Conservation (phyloP, 176 grass and related monocot species). For the Juncus inflexus region DNA sequence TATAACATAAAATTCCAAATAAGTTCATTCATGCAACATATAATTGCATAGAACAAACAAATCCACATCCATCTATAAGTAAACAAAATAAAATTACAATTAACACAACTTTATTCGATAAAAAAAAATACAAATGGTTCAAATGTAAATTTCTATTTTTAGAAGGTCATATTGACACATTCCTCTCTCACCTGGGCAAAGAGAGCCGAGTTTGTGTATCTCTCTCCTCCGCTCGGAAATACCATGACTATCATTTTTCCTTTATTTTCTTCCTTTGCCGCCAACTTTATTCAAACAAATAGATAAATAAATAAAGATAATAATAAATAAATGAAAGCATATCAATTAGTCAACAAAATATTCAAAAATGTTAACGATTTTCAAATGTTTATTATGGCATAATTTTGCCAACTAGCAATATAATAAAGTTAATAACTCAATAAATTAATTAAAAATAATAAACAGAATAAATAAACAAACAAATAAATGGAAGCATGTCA, state of each 20-base stretch:
- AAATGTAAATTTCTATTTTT: neutral
- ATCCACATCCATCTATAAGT: neutral
- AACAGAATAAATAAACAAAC: too few species aligned
- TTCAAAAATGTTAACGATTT: neutral
- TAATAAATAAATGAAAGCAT: too few species aligned
- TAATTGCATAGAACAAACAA: neutral
- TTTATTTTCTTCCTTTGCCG: conserved; percentile 56
- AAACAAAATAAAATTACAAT: too few species aligned
- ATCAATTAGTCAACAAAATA: neutral
- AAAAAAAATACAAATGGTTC: too few species aligned
- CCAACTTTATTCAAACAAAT: conserved; percentile 36
- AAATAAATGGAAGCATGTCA: too few species aligned
- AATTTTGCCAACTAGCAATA: too few species aligned
- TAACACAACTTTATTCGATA: too few species aligned
- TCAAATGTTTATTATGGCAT: too few species aligned
- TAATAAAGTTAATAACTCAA: too few species aligned
- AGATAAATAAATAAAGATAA: too few species aligned
- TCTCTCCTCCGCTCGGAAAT: conserved; percentile 63
- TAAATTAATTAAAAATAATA: too few species aligned
- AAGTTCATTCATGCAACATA: neutral
- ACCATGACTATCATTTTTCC: conserved; percentile 79
- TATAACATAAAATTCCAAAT: too few species aligned
- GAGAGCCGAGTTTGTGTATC: conserved; percentile 55
- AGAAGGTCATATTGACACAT: conserved; percentile 57
- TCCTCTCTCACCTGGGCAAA: conserved; percentile 59